phyloP scores from a whole-genome alignment of 495 filamentous ascomycete genomes.

The Penicillium cataractarum region DNA sequence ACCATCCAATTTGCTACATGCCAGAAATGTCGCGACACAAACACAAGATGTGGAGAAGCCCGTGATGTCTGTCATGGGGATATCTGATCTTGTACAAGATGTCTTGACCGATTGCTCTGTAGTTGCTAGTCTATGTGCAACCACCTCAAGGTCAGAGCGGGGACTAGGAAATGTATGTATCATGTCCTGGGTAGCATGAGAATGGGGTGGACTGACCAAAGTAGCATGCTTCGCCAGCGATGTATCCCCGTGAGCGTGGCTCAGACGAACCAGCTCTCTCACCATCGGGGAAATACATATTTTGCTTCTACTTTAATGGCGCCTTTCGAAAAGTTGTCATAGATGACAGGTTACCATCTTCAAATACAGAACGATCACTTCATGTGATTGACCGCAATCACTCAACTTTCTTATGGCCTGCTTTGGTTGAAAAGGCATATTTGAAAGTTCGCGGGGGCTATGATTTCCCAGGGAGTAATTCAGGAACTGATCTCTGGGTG shows the following conservation, averaged over 20 bases:
- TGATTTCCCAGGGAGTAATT: conserved; percentile 98
- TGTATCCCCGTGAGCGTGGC: conserved; percentile 71
- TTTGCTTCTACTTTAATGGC: conserved; percentile 93
- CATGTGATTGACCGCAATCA: conserved; percentile 90
- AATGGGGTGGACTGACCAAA: conserved; percentile 23
- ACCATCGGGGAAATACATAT: conserved; percentile 83
- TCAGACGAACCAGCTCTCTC: conserved; percentile 62
- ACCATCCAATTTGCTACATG: conserved; percentile 57
- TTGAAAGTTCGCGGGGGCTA: conserved; percentile 96
- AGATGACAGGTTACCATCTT: conserved; percentile 87
- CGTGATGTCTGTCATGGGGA: conserved; percentile 56
- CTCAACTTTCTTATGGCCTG: conserved; percentile 81
- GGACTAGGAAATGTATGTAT: conserved; percentile 59
- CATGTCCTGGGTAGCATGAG: background rate
- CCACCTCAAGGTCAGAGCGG: conserved; percentile 64
- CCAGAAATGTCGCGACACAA: conserved; percentile 13
- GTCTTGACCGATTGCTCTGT: conserved; percentile 95
- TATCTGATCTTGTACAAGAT: conserved; percentile 88
- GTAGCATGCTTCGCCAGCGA: conserved; percentile 67
- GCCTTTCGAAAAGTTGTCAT: conserved; percentile 85
- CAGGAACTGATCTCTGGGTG: conserved; percentile 87
- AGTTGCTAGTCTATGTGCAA: conserved; percentile 91
- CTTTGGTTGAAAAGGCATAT: conserved; percentile 94
- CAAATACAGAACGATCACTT: conserved; percentile 69
- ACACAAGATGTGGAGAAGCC: conserved; percentile 23